Percentiles rank a stretch among this genome's conserved stretches.
phyloP scores from a whole-genome alignment of 164 flowering plant genomes.

The Vitis rotundifolia region DNA sequence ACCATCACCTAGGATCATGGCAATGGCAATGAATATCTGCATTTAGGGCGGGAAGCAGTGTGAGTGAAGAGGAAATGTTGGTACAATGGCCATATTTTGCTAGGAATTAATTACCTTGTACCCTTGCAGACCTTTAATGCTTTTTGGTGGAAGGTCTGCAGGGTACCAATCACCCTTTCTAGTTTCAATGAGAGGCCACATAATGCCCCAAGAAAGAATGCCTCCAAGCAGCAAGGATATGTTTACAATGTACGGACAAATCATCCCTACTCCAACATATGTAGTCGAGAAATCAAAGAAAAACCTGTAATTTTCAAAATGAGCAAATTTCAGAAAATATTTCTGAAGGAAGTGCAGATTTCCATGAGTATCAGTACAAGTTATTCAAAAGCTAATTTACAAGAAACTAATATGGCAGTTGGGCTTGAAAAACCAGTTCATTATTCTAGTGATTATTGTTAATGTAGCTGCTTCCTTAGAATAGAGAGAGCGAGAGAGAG shows the following conservation, averaged over 20 bases:
- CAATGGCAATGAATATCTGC: conserved; percentile 53
- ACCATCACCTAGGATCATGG: conserved; percentile 54
- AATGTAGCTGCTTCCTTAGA: too few relatives aligned
- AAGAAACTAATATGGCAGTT: too few relatives aligned
- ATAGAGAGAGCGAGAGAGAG: too few relatives aligned
- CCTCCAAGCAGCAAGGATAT: conserved; percentile 48
- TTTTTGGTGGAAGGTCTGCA: conserved; percentile 19
- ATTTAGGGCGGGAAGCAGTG: background rate
- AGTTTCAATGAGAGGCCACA: conserved; percentile 51
- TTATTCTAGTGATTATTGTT: too few relatives aligned
- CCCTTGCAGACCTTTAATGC: conserved; percentile 41
- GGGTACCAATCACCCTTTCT: conserved; percentile 39
- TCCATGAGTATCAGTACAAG: too few relatives aligned
- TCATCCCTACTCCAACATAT: conserved; percentile 35
- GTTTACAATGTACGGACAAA: conserved; percentile 36
- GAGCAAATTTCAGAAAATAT: too few relatives aligned
- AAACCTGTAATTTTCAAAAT: conserved; percentile 14
- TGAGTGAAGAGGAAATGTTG: background rate
- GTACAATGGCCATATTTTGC: too few relatives aligned
- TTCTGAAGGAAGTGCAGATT: too few relatives aligned
- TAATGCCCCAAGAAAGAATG: conserved; percentile 56
- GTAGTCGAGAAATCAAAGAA: conserved; percentile 30
- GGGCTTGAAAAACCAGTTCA: too few relatives aligned
- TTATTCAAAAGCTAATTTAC: too few relatives aligned
- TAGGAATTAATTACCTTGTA: conserved; percentile 28